A percentile compares a stretch with the other conserved stretches of the same genome.
phyloP scores from a whole-genome alignment of 352 stramenopile genomes.

The Globisporangium apiculatum region DNA sequence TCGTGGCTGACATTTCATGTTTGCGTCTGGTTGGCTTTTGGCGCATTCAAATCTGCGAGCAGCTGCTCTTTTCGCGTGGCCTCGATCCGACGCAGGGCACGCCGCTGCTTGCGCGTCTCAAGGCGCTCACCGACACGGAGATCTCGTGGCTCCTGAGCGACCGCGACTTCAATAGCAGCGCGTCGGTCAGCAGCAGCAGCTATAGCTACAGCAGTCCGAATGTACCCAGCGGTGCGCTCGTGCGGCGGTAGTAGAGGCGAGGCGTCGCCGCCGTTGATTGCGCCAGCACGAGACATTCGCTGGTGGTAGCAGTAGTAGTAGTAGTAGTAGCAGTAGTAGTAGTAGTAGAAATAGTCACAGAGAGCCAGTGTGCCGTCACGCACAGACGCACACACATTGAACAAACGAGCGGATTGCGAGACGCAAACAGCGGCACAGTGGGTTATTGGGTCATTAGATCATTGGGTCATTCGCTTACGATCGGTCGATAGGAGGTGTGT shows the following conservation, averaged over 20 bases:
- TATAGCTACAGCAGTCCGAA: slow-evolving; percentile 2
- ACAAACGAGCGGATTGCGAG: not conserved
- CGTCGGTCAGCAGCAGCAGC: slow-evolving; percentile 9
- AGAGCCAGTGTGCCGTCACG: not conserved
- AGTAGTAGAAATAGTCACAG: no score
- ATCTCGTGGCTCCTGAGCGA: slow-evolving; percentile 59
- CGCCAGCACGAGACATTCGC: no score
- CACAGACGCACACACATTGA: slow-evolving; percentile 1
- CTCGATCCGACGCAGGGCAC: slow-evolving; percentile 60
- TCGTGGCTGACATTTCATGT: not conserved
- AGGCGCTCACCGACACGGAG: slow-evolving; percentile 63
- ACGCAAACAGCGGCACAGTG: not conserved
- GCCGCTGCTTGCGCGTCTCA: slow-evolving; percentile 55
- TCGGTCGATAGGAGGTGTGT: no score
- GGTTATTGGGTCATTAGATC: no score
- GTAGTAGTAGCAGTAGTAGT: no score
- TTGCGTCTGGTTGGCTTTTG: no score
- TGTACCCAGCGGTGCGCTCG: slow-evolving; percentile 23
- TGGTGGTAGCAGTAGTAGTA: no score
- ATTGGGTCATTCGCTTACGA: no score
- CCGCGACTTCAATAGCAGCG: slow-evolving; percentile 32
- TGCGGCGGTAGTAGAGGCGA: slow-evolving; percentile 15
- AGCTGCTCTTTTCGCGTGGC: slow-evolving; percentile 73
- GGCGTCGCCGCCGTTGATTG: no score
- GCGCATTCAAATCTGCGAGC: not conserved